phyloP scores from a whole-genome alignment of 2,329 filamentous ascomycete genomes.

The Botrytis pseudocinerea region DNA sequence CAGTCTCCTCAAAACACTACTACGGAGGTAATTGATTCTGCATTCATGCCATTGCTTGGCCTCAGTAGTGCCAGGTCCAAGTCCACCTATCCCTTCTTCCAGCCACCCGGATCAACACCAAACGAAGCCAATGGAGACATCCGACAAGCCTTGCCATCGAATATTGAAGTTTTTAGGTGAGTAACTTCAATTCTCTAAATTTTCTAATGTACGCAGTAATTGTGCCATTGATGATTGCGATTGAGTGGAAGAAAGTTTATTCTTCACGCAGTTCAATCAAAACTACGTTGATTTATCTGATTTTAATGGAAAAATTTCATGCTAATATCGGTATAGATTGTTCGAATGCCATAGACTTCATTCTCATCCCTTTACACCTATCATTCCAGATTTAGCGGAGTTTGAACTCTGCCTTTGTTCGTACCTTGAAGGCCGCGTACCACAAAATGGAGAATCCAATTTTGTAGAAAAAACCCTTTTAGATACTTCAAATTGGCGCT shows the following conservation, averaged over 20 bases:
- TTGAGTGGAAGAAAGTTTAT: too few relatives aligned
- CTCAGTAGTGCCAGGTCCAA: neutral
- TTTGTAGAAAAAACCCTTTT: neutral
- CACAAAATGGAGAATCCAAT: neutral
- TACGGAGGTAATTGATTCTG: neutral
- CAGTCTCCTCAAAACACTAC: neutral
- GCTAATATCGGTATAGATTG: neutral
- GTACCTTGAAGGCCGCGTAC: neutral
- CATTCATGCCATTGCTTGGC: neutral
- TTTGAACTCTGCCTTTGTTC: constrained; percentile 8
- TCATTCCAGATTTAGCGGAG: neutral
- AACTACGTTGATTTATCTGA: constrained; percentile 35
- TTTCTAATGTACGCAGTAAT: neutral
- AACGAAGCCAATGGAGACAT: neutral
- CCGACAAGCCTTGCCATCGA: constrained; percentile 1
- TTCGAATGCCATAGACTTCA: constrained; percentile 5
- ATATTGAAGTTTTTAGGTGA: constrained; percentile 1
- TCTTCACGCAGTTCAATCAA: constrained; percentile 52
- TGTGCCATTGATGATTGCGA: neutral
- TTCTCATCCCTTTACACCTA: constrained; percentile 4
- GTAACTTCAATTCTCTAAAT: neutral
- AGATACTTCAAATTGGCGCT: neutral
- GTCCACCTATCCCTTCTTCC: neutral
- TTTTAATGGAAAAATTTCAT: neutral
- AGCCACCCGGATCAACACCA: constrained; percentile 1